Evolutionary conservation across 257 asterid genomes (phyloP).

Genomic region (Solanum lycopersicoides): DNA sequence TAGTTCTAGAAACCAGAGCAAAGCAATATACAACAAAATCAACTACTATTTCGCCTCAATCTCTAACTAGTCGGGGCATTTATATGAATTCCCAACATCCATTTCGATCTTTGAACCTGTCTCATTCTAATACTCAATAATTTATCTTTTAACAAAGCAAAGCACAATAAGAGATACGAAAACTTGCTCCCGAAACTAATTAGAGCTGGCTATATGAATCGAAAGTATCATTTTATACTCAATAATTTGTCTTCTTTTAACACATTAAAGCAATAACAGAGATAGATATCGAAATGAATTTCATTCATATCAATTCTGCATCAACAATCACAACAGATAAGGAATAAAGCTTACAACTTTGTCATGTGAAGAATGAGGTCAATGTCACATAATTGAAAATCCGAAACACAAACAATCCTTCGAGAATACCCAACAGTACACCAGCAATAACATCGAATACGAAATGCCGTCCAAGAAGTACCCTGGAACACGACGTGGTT

Average conservation of each 20-base stretch:
- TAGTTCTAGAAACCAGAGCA: neutral
- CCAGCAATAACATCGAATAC: constrained; percentile 71
- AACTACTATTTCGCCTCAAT: neutral
- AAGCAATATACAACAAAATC: neutral
- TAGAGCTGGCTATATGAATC: neutral
- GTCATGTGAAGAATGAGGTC: constrained; percentile 24
- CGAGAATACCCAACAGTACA: constrained; percentile 49
- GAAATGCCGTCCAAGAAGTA: constrained; percentile 78
- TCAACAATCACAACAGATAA: neutral
- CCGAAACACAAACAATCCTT: constrained; percentile 49
- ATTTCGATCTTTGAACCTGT: neutral
- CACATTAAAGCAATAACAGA: neutral
- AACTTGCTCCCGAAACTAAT: neutral
- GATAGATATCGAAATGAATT: neutral
- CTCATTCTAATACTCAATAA: neutral
- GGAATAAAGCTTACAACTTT: constrained; percentile 26
- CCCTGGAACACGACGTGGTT: constrained; percentile 53
- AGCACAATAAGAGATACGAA: neutral
- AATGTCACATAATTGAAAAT: constrained; percentile 34
- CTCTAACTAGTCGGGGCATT: neutral
- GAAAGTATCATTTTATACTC: neutral
- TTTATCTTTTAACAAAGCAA: neutral
- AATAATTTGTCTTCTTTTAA: neutral
- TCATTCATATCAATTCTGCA: neutral
- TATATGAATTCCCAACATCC: neutral